These are phyloP conservation scores for Hypoxylon cercidicola DNA, from an alignment of 495 filamentous ascomycete species.

Conservation along the genomic window DNA sequence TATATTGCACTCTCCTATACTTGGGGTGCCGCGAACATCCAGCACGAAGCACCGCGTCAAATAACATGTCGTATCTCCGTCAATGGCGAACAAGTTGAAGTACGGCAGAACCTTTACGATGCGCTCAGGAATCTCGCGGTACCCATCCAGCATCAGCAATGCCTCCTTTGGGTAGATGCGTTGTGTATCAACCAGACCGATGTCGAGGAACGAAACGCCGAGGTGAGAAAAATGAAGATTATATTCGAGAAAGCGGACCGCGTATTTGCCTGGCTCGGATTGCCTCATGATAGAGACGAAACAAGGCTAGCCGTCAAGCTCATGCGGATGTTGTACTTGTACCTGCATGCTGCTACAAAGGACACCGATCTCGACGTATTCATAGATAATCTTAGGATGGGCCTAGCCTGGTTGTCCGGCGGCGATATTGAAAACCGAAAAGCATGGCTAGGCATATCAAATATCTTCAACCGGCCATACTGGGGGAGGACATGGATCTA, in stretches of 20 bases:
- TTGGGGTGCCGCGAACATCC: not conserved
- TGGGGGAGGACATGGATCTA: not conserved
- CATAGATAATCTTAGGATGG: not conserved
- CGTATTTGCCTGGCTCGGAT: not conserved
- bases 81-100: not conserved
- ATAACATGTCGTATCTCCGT: not conserved
- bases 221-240: slow-evolving; percentile 24
- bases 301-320: not conserved
- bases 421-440: not conserved
- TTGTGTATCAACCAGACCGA: slow-evolving; percentile 32
- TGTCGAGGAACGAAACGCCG: slow-evolving; percentile 8
- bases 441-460: not conserved
- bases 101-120: slow-evolving; percentile 10
- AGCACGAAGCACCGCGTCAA: not conserved
- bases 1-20: not conserved
- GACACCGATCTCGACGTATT: not conserved
- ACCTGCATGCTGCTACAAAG: not conserved
- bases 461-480: not conserved
- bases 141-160: not conserved
- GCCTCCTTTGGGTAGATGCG: slow-evolving; percentile 26
- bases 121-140: not conserved
- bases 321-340: not conserved
- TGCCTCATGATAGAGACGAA: not conserved
- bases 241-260: slow-evolving; percentile 16
- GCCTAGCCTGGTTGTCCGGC: not conserved